A percentile compares a stretch with the other conserved stretches of the same genome.
These are phyloP conservation scores for Brassica cretica DNA, from an alignment of 345 rosid species.

Conservation along the genomic window DNA sequence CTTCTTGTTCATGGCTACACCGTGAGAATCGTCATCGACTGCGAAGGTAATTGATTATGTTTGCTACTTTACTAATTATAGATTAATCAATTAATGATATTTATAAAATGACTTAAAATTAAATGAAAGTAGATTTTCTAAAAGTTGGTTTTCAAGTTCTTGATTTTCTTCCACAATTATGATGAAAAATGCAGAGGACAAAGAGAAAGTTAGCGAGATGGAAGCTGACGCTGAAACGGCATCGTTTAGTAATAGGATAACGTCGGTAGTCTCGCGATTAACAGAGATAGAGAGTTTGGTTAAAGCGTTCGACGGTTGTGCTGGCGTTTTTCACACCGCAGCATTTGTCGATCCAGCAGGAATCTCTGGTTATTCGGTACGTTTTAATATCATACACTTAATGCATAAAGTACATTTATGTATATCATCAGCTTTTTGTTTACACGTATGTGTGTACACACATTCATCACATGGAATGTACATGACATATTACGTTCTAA, in stretches of 20 bases:
- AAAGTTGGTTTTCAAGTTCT: neutral
- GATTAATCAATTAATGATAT: neutral
- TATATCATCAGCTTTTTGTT: neutral
- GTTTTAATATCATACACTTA: slow-evolving; percentile 1
- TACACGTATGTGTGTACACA: neutral
- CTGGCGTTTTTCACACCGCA: slow-evolving; percentile 82
- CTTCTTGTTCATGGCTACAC: slow-evolving; percentile 69
- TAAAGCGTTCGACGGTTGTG: slow-evolving; percentile 77
- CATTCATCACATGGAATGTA: neutral
- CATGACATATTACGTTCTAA: neutral
- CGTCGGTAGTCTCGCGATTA: slow-evolving; percentile 52
- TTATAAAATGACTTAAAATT: neutral
- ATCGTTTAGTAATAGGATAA: slow-evolving; percentile 34
- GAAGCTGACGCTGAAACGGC: slow-evolving; percentile 34
- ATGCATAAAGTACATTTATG: neutral
- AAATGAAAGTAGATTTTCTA: neutral
- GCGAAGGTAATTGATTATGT: slow-evolving; percentile 46
- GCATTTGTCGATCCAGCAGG: slow-evolving; percentile 81
- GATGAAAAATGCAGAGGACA: slow-evolving; percentile 35
- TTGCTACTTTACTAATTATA: neutral
- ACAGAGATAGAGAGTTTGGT: slow-evolving; percentile 49
- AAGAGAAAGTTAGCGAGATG: slow-evolving; percentile 45
- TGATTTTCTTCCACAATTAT: neutral
- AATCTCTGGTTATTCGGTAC: slow-evolving; percentile 86
- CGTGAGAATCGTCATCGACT: slow-evolving; percentile 64